Conservation (phyloP, 192 early-diverging fungal species). For the Oehlia diaphana region DNA sequence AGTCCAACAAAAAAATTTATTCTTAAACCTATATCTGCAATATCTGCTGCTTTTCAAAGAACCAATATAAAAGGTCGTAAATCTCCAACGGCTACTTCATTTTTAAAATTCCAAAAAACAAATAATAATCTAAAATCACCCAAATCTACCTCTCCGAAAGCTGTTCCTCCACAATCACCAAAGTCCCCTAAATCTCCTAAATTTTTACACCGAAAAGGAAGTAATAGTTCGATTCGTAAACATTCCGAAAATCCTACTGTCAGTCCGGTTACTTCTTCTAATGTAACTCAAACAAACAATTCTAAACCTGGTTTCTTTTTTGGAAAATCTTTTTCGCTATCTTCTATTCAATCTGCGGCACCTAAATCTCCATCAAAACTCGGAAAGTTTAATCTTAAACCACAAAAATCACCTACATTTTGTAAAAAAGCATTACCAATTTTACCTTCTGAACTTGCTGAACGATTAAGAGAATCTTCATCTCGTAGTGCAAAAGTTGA, state of each 20-base stretch:
- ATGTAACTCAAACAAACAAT: background rate
- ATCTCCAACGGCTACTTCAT: background rate
- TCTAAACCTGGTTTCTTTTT: conserved; percentile 13
- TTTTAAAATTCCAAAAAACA: conserved; percentile 6
- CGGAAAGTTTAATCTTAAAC: too few species aligned
- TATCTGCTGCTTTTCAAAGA: conserved; percentile 23
- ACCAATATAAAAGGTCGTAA: conserved; percentile 4
- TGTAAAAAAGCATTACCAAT: too few species aligned
- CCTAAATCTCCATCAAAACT: background rate
- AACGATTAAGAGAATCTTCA: background rate
- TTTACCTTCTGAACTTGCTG: too few species aligned
- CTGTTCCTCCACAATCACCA: background rate
- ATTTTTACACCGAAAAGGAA: conserved; percentile 24
- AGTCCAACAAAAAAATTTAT: conserved; percentile 24
- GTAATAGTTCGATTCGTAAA: background rate
- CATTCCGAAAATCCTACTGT: background rate
- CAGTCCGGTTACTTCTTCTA: background rate
- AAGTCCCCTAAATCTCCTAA: conserved; percentile 26
- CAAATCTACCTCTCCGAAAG: background rate
- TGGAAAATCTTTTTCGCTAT: conserved; percentile 17
- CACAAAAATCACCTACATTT: too few species aligned
- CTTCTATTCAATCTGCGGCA: background rate
- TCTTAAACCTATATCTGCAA: conserved; percentile 10
- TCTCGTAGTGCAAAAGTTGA: background rate
- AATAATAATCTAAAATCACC: background rate